Base-by-base conservation (phyloP, 352 stramenopile genomes). In the Pythium angustatum region DNA sequence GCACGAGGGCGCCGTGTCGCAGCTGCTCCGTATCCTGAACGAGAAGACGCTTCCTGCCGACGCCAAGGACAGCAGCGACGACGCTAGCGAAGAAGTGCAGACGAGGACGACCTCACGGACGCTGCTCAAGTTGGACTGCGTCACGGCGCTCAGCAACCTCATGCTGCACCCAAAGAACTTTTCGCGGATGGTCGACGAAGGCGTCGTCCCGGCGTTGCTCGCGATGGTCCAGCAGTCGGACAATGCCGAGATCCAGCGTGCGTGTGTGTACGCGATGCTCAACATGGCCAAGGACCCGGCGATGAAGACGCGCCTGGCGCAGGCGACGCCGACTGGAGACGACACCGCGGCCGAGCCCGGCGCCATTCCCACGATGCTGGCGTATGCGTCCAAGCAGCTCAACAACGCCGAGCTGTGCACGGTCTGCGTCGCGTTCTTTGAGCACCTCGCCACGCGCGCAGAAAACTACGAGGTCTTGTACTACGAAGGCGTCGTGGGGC, bases 81-180 rank as follows among this genome's bases (percentile, higher is more conserved):
- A 34, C 7, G 14, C 48, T 14, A n/a, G 26, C 14, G n/a, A 45
- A 17, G 27, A 38, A 9, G 54, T 68, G 1, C 19, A 47, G 0
- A 15, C 40, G 3, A 47, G 6, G 6, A 21, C 40, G 40, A 47
- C 3, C 5, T 10, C 40, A 34, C 34, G 49, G 7, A 73, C 87
- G 31, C 67, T 93, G 49, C 70, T 93, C 14, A 84, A 93, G 52
- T 68, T 92, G 30, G 86, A 94, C 69, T 92, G 84, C 50, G 83
- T 93, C 24, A 90, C 83, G 22, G 78, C 84, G 17, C 67, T 94
- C 53, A 93, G 86, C 64, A 92, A 93, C 40, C 62, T 94, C 7
- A 88, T 94, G 67, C 75, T 93, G 9, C 84, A 93, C 45, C 81
- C 85, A 10, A 83, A 88, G 44, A 93, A 92, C 55, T 93, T 93